A percentile compares a stretch with the other conserved stretches of the same genome.
These are phyloP conservation scores for Pochonia chlamydosporia DNA, from an alignment of 2,329 filamentous ascomycete species.

Conservation along the genomic window DNA sequence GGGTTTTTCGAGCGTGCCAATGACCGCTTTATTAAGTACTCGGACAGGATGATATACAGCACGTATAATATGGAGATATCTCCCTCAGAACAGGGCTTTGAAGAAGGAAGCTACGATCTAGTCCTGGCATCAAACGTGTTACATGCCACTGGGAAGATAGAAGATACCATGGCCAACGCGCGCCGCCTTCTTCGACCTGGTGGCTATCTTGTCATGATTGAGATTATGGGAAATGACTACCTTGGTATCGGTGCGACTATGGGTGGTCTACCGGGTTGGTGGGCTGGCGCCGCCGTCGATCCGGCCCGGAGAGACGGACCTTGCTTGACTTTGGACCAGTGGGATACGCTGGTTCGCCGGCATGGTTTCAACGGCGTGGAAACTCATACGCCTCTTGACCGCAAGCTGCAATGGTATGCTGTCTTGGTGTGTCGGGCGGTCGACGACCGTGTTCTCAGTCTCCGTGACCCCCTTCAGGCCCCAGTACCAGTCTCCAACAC, in stretches of 20 bases:
- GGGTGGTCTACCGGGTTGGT: neutral
- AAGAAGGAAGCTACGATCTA: constrained; percentile 26
- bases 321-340: neutral
- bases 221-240: neutral
- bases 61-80: constrained; percentile 10
- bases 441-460: no score
- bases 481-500: no score
- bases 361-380: neutral
- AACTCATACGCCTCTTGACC: no score
- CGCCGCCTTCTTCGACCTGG: constrained; percentile 8
- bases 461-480: no score
- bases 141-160: constrained; percentile 26
- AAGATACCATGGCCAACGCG: constrained; percentile 12
- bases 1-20: constrained; percentile 32
- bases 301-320: neutral
- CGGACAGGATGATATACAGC: constrained; percentile 10
- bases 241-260: neutral
- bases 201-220: constrained; percentile 3
- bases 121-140: constrained; percentile 32
- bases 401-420: no score
- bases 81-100: constrained; percentile 33
- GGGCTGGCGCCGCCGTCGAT: neutral
- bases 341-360: neutral
- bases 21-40: constrained; percentile 24
- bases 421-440: no score